These are phyloP conservation scores for Staphylotrichum tortipilum DNA, from an alignment of 495 filamentous ascomycete genomes.

Conservation along the genomic window DNA sequence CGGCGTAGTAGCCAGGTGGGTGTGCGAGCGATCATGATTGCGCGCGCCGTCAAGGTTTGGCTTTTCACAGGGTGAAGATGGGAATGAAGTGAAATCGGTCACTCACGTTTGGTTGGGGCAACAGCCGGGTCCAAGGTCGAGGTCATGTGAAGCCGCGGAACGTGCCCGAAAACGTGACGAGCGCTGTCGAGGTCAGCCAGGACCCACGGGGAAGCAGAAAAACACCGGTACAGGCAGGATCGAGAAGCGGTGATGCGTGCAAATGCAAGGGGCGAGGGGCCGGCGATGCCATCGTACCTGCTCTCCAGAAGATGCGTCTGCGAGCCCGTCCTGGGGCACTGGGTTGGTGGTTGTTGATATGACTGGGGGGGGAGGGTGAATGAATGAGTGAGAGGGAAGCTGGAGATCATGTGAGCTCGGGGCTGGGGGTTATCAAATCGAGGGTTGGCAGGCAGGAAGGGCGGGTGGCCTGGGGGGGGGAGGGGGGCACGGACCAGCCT, in stretches of 20 bases:
- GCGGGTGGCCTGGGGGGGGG: constrained; percentile 4
- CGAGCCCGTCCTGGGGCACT: neutral
- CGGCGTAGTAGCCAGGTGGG: no score
- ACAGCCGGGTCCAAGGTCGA: constrained; percentile 26
- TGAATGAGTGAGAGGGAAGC: constrained; percentile 18
- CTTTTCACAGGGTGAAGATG: no score
- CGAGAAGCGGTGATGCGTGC: no score
- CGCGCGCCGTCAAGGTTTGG: no score
- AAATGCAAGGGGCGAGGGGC: no score
- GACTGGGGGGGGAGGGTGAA: no score
- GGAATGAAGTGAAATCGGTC: no score
- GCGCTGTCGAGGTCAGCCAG: constrained; percentile 18
- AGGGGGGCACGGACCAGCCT: constrained; percentile 17
- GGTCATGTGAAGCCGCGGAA: constrained; percentile 28
- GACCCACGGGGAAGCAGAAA: constrained; percentile 6
- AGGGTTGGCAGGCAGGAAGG: neutral
- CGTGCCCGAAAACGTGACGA: constrained; percentile 33
- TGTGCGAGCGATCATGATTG: no score
- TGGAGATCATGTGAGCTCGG: constrained; percentile 28
- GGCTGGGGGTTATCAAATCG: constrained; percentile 16
- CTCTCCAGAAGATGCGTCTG: constrained; percentile 2
- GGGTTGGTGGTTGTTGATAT: no score
- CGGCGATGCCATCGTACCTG: no score
- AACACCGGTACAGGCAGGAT: no score
- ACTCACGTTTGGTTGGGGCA: constrained; percentile 20